A percentile compares a stretch with the other conserved stretches of the same genome.
phyloP scores from a whole-genome alignment of 1,139 yeast species.

The Tardiomyces blankii region DNA sequence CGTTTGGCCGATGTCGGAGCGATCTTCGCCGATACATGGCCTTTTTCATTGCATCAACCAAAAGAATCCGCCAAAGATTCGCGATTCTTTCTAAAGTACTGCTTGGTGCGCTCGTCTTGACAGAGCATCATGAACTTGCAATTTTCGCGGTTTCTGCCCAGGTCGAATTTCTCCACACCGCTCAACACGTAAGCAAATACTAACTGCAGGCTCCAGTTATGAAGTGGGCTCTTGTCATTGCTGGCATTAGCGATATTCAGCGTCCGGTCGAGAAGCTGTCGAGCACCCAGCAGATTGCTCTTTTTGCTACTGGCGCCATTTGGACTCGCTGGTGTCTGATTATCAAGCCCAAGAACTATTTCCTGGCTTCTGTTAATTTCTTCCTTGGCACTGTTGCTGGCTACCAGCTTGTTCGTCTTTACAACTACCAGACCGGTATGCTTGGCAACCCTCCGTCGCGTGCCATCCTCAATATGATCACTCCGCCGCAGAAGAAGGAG shows the following conservation, averaged over 20 bases:
- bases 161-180: no score
- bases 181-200: no score
- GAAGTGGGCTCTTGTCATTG: slow-evolving; percentile 82
- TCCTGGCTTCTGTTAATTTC: slow-evolving; percentile 89
- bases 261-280: slow-evolving; percentile 89
- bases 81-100: no score
- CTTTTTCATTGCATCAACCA: no score
- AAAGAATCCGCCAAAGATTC: no score
- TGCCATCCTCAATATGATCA: slow-evolving; percentile 19
- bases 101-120: no score
- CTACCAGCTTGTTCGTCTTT: slow-evolving; percentile 64
- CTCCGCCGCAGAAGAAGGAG: neutral
- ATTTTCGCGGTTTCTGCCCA: no score
- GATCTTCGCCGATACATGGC: no score
- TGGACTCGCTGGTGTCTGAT: slow-evolving; percentile 99
- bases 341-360: slow-evolving; percentile 75
- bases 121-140: no score
- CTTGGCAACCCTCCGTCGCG: slow-evolving; percentile 40
- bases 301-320: slow-evolving; percentile 83
- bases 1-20: no score
- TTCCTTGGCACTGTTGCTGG: slow-evolving; percentile 89
- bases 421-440: slow-evolving; percentile 41
- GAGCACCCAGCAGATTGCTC: slow-evolving; percentile 86
- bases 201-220: slow-evolving; percentile 37
- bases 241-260: slow-evolving; percentile 75